A percentile compares a stretch with the other conserved stretches of the same genome.
Conservation (phyloP, 345 rosid species). For the Murraya koenigii region DNA sequence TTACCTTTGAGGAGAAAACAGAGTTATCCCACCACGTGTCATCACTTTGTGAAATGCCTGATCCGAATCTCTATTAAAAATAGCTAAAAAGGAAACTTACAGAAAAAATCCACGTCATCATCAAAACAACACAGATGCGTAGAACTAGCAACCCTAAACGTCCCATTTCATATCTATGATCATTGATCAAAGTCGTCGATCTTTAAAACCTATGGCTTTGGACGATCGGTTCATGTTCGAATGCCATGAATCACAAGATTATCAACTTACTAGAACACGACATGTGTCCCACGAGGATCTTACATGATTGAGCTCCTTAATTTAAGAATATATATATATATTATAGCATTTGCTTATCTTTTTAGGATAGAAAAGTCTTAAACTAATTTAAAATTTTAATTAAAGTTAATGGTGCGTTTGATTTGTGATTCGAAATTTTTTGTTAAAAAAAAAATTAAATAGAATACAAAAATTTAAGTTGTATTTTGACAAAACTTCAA, state of each 20-base stretch:
- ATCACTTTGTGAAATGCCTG: conserved; percentile 2
- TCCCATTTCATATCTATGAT: background rate
- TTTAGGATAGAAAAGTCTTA: no score
- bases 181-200: background rate
- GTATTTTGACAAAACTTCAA: no score
- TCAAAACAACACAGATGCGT: background rate
- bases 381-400: no score
- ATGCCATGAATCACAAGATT: background rate
- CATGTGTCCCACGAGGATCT: background rate
- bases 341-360: no score
- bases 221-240: background rate
- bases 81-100: no score
- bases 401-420: no score
- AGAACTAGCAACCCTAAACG: background rate
- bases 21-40: conserved; percentile 25
- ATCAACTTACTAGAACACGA: background rate
- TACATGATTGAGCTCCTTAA: no score
- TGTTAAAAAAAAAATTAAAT: no score
- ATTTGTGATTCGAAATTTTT: no score
- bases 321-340: no score
- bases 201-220: background rate
- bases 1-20: background rate
- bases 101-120: background rate
- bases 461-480: no score
- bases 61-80: conserved; percentile 1